These are phyloP conservation scores for Acer negundo DNA, from an alignment of 345 rosid species.

Conservation along the genomic window DNA sequence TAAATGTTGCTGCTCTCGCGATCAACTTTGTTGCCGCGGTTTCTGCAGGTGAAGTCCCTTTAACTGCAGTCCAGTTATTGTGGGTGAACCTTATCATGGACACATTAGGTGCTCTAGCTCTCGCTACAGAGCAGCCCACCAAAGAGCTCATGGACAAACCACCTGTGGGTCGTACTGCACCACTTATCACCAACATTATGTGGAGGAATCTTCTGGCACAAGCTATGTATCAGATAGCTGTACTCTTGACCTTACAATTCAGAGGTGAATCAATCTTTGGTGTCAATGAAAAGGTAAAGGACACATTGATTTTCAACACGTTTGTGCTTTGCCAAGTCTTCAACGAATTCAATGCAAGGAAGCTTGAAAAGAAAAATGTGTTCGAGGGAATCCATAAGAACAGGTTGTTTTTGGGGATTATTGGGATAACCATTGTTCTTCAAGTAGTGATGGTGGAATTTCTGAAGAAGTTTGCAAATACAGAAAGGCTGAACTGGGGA, in stretches of 20 bases:
- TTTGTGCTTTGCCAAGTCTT: conserved; percentile 79
- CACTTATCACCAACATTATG: conserved; percentile 70
- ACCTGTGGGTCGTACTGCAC: conserved; percentile 65
- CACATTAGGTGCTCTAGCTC: conserved; percentile 73
- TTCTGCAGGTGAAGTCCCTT: conserved; percentile 68
- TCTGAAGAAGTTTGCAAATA: conserved; percentile 66
- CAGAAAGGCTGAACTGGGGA: conserved; percentile 65
- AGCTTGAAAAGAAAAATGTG: conserved; percentile 73
- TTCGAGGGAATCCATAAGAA: conserved; percentile 64
- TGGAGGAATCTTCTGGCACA: conserved; percentile 79
- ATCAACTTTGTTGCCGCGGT: conserved; percentile 75
- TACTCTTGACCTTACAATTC: conserved; percentile 68
- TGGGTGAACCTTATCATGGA: conserved; percentile 88
- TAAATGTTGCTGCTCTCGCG: conserved; percentile 62
- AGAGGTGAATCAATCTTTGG: conserved; percentile 58
- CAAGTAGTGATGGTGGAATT: conserved; percentile 79
- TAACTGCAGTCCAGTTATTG: conserved; percentile 67
- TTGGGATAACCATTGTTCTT: conserved; percentile 49
- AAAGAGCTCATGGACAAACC: conserved; percentile 60
- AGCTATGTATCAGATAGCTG: conserved; percentile 58
- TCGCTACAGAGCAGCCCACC: conserved; percentile 70
- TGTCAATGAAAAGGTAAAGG: conserved; percentile 49
- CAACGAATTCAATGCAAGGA: conserved; percentile 80
- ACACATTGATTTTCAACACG: conserved; percentile 68
- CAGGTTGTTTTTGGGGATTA: conserved; percentile 59